A percentile compares a stretch with the other conserved stretches of the same genome.
Conservation (phyloP, 2,329 filamentous ascomycete species). For the Orbilia ellipsospora region DNA sequence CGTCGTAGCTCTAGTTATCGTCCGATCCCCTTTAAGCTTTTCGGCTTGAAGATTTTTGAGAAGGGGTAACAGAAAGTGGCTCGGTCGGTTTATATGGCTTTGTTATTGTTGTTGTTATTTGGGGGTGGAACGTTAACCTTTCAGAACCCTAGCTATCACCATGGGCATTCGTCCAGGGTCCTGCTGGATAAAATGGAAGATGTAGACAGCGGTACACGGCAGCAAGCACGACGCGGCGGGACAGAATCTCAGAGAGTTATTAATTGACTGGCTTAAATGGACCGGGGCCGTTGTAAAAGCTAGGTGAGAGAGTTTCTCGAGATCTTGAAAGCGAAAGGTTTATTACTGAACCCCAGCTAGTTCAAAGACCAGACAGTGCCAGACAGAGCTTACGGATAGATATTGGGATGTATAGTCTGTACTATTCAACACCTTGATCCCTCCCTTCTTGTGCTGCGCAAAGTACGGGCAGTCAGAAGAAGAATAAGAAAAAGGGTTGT, state of each 20-base stretch:
- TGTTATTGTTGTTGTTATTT: conserved; percentile 54
- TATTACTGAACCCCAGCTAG: conserved; percentile 7
- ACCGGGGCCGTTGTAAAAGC: conserved; percentile 3
- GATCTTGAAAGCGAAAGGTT: background rate
- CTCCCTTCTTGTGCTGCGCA: conserved; percentile 38
- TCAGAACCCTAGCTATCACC: conserved; percentile 49
- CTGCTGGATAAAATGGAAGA: conserved; percentile 51
- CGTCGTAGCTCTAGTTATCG: conserved; percentile 29
- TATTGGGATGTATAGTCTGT: conserved; percentile 29
- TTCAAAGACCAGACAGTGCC: conserved; percentile 24
- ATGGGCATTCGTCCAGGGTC: conserved; percentile 45
- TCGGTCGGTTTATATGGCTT: conserved; percentile 41
- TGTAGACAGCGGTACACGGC: conserved; percentile 36
- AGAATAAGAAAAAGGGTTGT: conserved; percentile 19
- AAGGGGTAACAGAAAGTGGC: conserved; percentile 12
- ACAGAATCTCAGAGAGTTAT: conserved; percentile 48
- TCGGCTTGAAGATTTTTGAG: conserved; percentile 8
- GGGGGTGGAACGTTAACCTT: conserved; percentile 29
- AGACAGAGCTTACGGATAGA: conserved; percentile 4
- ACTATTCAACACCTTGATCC: conserved; percentile 50
- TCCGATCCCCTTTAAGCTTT: conserved; percentile 2
- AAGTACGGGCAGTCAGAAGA: conserved; percentile 4
- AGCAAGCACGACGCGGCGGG: conserved; percentile 45
- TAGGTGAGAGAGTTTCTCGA: background rate
- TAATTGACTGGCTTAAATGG: conserved; percentile 38